phyloP scores from a whole-genome alignment of 2,329 filamentous ascomycete species.

The Botrytis deweyae region DNA sequence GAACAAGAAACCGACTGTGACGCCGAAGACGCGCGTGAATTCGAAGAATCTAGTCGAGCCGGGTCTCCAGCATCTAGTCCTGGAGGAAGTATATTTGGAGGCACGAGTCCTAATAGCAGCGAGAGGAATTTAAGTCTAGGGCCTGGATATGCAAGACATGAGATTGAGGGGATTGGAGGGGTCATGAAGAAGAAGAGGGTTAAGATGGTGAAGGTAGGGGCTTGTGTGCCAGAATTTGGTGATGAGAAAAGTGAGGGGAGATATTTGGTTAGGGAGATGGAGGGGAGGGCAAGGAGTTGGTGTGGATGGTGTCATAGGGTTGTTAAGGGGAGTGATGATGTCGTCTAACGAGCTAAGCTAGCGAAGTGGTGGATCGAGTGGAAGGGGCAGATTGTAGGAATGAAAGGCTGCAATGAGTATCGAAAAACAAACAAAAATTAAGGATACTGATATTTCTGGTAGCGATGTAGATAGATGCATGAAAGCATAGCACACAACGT shows the following conservation, averaged over 20 bases:
- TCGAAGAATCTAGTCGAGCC: constrained; percentile 28
- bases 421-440: background rate
- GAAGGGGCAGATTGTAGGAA: background rate
- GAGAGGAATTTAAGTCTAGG: constrained; percentile 44
- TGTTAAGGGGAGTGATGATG: constrained; percentile 58
- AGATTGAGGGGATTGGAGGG: constrained; percentile 88
- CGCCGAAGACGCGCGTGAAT: constrained; percentile 63
- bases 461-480: background rate
- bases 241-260: constrained; percentile 68
- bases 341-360: constrained; percentile 23
- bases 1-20: constrained; percentile 86
- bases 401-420: background rate
- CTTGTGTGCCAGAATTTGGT: constrained; percentile 81
- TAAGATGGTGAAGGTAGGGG: constrained; percentile 76
- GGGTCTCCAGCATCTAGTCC: constrained; percentile 31
- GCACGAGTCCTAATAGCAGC: constrained; percentile 24
- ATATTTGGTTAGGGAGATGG: constrained; percentile 69
- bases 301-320: constrained; percentile 88
- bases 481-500: background rate
- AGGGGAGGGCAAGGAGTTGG: constrained; percentile 72
- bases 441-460: background rate
- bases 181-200: constrained; percentile 86
- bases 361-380: background rate
- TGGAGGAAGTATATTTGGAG: constrained; percentile 18
- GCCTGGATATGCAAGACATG: constrained; percentile 78